Evolutionary conservation across 2,329 filamentous ascomycete genomes (phyloP).

Genomic region (Penicillium janthinellum): DNA sequence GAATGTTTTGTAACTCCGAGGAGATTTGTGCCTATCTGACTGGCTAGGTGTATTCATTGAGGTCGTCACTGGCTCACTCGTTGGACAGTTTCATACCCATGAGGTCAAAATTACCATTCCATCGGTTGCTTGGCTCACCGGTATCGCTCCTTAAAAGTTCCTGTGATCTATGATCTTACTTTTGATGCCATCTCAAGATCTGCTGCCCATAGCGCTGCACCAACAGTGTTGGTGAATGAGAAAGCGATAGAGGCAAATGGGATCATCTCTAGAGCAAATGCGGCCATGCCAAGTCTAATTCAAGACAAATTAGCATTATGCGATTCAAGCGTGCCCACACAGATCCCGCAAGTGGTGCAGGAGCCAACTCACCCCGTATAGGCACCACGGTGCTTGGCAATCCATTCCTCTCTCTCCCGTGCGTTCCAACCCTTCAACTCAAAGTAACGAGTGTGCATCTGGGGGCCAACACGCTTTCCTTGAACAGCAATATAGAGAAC

Average conservation of each 20-base stretch:
- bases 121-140: too few species aligned
- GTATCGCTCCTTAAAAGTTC: too few species aligned
- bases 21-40: too few species aligned
- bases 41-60: too few species aligned
- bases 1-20: too few species aligned
- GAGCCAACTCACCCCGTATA: conserved; percentile 73
- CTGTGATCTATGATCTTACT: conserved; percentile 14
- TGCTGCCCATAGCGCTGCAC: conserved; percentile 90
- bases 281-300: conserved; percentile 68
- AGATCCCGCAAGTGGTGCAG: too few species aligned
- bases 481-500: conserved; percentile 77
- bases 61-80: too few species aligned
- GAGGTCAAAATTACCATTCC: too few species aligned
- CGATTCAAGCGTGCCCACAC: too few species aligned
- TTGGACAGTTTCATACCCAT: too few species aligned
- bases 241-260: conserved; percentile 82
- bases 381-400: conserved; percentile 69
- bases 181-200: conserved; percentile 66
- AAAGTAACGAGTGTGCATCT: conserved; percentile 71
- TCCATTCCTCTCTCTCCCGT: conserved; percentile 66
- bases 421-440: conserved; percentile 82
- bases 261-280: conserved; percentile 80
- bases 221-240: conserved; percentile 87
- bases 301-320: conserved; percentile 7
- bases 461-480: conserved; percentile 59